A percentile compares a stretch with the other conserved stretches of the same genome.
phyloP scores from a whole-genome alignment of 306 rosid genomes.

The Crataegus laevigata region DNA sequence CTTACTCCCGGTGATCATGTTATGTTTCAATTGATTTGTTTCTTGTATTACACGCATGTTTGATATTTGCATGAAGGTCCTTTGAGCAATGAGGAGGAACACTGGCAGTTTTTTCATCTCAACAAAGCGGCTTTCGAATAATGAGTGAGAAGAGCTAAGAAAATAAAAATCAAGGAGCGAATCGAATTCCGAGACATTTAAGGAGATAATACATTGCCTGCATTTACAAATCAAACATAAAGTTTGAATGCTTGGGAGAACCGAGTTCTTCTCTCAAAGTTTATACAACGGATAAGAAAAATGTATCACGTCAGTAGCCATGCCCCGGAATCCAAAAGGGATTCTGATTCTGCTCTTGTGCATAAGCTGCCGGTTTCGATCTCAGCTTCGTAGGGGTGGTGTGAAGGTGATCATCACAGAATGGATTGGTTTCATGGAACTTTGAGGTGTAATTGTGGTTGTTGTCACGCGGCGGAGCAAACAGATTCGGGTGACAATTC shows the following conservation, averaged over 20 bases:
- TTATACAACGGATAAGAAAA: background rate
- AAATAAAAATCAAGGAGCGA: background rate
- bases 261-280: background rate
- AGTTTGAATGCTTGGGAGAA: slow-evolving; percentile 6
- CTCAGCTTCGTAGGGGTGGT: slow-evolving; percentile 23
- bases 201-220: background rate
- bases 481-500: slow-evolving; percentile 78
- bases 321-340: slow-evolving; percentile 40
- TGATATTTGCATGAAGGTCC: background rate
- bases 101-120: too few relatives aligned
- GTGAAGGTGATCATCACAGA: slow-evolving; percentile 16
- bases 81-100: background rate
- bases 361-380: slow-evolving; percentile 40
- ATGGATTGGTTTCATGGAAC: slow-evolving; percentile 18
- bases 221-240: slow-evolving; percentile 14
- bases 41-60: background rate
- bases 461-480: slow-evolving; percentile 10
- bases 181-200: background rate
- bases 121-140: background rate
- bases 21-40: background rate
- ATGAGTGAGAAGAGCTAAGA: background rate
- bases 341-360: slow-evolving; percentile 26
- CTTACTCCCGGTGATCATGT: background rate
- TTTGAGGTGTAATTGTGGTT: background rate
- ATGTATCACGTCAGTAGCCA: slow-evolving; percentile 5